Percentiles rank a stretch among this genome's conserved stretches.
These are phyloP conservation scores for Neurospora crassa DNA, from an alignment of 2,329 filamentous ascomycete species.

Conservation along the genomic window DNA sequence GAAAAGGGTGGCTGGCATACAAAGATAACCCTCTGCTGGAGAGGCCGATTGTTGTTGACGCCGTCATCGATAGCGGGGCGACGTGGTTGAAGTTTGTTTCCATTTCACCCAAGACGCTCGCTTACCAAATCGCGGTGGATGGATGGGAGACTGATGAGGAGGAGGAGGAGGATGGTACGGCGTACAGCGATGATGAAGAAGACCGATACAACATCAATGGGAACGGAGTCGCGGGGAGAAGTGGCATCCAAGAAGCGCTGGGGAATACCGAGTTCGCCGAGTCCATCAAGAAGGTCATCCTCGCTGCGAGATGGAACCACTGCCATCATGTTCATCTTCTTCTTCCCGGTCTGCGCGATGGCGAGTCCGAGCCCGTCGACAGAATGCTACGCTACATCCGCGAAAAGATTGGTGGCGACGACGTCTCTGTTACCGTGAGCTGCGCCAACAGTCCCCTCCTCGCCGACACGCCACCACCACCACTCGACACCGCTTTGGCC, in stretches of 20 bases:
- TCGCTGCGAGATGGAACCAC: slow-evolving; percentile 22
- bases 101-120: slow-evolving; percentile 21
- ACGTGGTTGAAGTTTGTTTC: slow-evolving; percentile 26
- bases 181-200: slow-evolving; percentile 3
- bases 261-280: slow-evolving; percentile 19
- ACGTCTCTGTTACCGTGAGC: slow-evolving; percentile 18
- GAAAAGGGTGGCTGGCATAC: slow-evolving; percentile 15
- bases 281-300: slow-evolving; percentile 19
- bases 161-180: slow-evolving; percentile 6
- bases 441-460: slow-evolving; percentile 19
- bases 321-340: slow-evolving; percentile 20
- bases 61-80: slow-evolving; percentile 24
- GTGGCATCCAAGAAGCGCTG: slow-evolving; percentile 11
- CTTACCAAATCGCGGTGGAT: slow-evolving; percentile 23
- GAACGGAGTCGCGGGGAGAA: slow-evolving; percentile 1
- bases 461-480: slow-evolving; percentile 11
- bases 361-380: slow-evolving; percentile 18
- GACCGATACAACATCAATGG: slow-evolving; percentile 1
- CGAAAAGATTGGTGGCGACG: slow-evolving; percentile 11
- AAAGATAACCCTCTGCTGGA: slow-evolving; percentile 17
- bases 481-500: slow-evolving; percentile 14
- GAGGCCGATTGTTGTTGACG: slow-evolving; percentile 20
- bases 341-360: slow-evolving; percentile 20
- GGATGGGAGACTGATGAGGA: slow-evolving; percentile 21
- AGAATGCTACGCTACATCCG: slow-evolving; percentile 19